phyloP scores from a whole-genome alignment of 352 stramenopile genomes.

The Phytophthora multivora region DNA sequence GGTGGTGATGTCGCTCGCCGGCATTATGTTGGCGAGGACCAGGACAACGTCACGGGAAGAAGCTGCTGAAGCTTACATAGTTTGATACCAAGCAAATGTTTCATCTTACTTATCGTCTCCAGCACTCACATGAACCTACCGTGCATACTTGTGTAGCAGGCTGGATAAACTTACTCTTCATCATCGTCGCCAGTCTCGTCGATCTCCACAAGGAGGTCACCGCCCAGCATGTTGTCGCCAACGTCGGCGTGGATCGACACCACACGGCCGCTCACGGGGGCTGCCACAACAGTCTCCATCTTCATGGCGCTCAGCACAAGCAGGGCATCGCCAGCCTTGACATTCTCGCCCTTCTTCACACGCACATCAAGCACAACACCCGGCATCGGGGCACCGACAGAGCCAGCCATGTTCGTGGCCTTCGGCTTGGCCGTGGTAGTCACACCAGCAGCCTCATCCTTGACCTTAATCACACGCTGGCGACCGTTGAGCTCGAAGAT shows the following conservation, averaged over 20 bases:
- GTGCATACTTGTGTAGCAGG: constrained; percentile 1
- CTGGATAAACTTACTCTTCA: constrained; percentile 45
- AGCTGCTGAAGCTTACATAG: too few relatives aligned
- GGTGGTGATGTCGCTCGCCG: too few relatives aligned
- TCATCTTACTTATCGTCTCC: constrained; percentile 28
- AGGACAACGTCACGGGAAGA: too few relatives aligned
- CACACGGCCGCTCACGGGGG: constrained; percentile 91
- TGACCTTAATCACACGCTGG: constrained; percentile 91
- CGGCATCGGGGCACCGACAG: constrained; percentile 96
- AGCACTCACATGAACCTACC: constrained; percentile 19
- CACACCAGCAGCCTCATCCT: constrained; percentile 86
- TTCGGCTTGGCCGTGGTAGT: constrained; percentile 79
- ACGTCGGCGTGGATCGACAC: constrained; percentile 91
- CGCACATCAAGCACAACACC: constrained; percentile 96
- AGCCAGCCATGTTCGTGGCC: constrained; percentile 81
- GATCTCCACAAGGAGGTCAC: constrained; percentile 96
- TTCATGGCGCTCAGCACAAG: constrained; percentile 98
- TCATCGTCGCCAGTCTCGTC: constrained; percentile 79
- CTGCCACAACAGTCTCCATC: constrained; percentile 97
- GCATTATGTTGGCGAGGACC: too few relatives aligned
- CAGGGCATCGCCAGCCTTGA: constrained; percentile 93
- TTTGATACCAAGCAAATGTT: constrained; percentile 21
- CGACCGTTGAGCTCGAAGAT: constrained; percentile 98
- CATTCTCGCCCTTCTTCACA: constrained; percentile 91
- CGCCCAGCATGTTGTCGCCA: constrained; percentile 94